Evolutionary conservation across 169 alveolate species (phyloP).

Genomic region (Plasmodium inui): DNA sequence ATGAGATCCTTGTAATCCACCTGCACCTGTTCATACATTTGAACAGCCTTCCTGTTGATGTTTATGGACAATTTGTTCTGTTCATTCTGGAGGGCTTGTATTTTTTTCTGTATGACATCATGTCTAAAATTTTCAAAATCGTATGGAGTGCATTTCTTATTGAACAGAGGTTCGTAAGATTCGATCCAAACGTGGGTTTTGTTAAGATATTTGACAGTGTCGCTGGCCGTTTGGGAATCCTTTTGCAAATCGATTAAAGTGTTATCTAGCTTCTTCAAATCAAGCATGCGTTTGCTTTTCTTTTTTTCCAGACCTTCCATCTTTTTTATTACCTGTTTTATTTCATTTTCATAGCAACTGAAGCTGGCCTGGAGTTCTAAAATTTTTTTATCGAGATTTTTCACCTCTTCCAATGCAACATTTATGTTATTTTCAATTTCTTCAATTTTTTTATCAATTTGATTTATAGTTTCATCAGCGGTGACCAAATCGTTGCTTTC

Average conservation of each 20-base stretch:
- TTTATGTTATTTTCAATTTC: slow-evolving; percentile 64
- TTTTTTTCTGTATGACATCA: slow-evolving; percentile 83
- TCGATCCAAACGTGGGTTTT: slow-evolving; percentile 81
- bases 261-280: slow-evolving; percentile 79
- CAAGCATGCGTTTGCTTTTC: slow-evolving; percentile 76
- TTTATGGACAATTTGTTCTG: slow-evolving; percentile 87
- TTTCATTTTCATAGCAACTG: slow-evolving; percentile 76
- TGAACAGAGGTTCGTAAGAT: slow-evolving; percentile 79
- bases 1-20: slow-evolving; percentile 90
- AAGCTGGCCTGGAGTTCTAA: slow-evolving; percentile 76
- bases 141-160: slow-evolving; percentile 79
- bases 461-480: slow-evolving; percentile 66
- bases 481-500: slow-evolving; percentile 43
- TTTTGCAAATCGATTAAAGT: slow-evolving; percentile 77
- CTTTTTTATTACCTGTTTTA: slow-evolving; percentile 75
- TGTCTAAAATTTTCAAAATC: slow-evolving; percentile 82
- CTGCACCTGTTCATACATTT: slow-evolving; percentile 93
- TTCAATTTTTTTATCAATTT: slow-evolving; percentile 38
- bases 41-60: slow-evolving; percentile 95
- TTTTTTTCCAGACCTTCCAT: slow-evolving; percentile 78
- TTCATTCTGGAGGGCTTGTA: slow-evolving; percentile 87
- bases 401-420: slow-evolving; percentile 48
- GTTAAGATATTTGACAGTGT: slow-evolving; percentile 61
- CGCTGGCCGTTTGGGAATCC: slow-evolving; percentile 79
- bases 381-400: slow-evolving; percentile 74